Conservation (phyloP, 768 basidiomycete species). For the Lactarius pseudohatsudake region DNA sequence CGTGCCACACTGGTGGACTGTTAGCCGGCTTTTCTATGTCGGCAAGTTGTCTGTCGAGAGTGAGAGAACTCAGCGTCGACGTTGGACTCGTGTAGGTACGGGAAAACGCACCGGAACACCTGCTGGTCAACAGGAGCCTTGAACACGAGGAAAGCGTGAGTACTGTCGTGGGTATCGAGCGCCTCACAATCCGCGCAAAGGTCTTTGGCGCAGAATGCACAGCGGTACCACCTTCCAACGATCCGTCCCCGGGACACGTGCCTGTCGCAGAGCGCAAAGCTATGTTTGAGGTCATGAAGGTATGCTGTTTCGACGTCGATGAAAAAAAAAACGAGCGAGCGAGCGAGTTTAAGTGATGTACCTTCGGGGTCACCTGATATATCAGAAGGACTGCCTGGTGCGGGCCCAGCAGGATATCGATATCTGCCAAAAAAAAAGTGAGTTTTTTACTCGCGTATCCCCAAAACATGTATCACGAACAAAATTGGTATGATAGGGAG, state of each 20-base stretch:
- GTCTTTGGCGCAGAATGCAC: conserved; percentile 84
- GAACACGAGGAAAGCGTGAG: conserved; percentile 85
- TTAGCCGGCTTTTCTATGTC: background rate
- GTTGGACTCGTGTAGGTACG: conserved; percentile 7
- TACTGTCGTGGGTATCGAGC: conserved; percentile 77
- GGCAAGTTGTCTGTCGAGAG: conserved; percentile 8
- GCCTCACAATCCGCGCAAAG: conserved; percentile 81
- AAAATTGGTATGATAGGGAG: conserved; percentile 67
- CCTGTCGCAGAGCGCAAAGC: conserved; percentile 76
- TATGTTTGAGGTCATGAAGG: conserved; percentile 57
- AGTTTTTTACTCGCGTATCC: background rate
- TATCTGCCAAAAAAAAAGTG: conserved; percentile 47
- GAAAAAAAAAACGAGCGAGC: background rate
- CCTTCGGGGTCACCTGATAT: conserved; percentile 55
- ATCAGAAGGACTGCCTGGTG: conserved; percentile 35
- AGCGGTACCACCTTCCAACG: conserved; percentile 87
- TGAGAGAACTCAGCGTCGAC: background rate
- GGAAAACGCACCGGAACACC: conserved; percentile 55
- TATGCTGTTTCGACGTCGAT: conserved; percentile 48
- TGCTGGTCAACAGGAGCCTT: conserved; percentile 81
- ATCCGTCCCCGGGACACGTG: conserved; percentile 67
- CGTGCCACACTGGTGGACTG: conserved; percentile 14
- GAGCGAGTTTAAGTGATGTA: conserved; percentile 32
- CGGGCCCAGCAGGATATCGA: conserved; percentile 58
- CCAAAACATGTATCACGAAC: conserved; percentile 41